These are phyloP conservation scores for Cubamyces sp. DNA, from an alignment of 768 basidiomycete species.

Conservation along the genomic window DNA sequence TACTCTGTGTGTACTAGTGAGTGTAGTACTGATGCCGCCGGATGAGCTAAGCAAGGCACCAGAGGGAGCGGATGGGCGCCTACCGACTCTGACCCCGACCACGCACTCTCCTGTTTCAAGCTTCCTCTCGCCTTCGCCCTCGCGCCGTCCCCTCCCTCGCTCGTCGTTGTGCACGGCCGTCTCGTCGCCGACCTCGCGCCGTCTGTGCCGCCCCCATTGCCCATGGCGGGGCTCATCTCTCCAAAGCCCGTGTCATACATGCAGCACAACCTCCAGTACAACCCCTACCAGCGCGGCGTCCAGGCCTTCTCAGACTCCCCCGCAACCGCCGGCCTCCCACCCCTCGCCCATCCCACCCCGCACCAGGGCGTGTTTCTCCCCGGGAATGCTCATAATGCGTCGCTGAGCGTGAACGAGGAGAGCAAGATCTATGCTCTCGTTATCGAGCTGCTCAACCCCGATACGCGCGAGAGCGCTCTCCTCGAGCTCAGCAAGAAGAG, in stretches of 20 bases:
- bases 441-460: conserved; percentile 82
- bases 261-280: conserved; percentile 63
- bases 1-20: no score
- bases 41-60: conserved; percentile 14
- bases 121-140: neutral
- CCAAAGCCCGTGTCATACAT: conserved; percentile 47
- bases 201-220: conserved; percentile 13
- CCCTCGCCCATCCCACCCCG: conserved; percentile 57
- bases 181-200: conserved; percentile 10
- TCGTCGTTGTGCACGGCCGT: conserved; percentile 6
- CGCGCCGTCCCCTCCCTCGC: neutral
- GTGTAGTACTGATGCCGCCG: no score
- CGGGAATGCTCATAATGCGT: conserved; percentile 31
- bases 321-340: conserved; percentile 54
- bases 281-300: conserved; percentile 60
- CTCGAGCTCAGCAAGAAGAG: conserved; percentile 98
- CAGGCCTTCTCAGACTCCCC: conserved; percentile 65
- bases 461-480: conserved; percentile 85
- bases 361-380: conserved; percentile 34
- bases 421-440: conserved; percentile 91
- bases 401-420: conserved; percentile 51
- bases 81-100: neutral
- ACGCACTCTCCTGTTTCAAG: neutral
- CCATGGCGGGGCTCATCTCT: conserved; percentile 39
- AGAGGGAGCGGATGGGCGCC: neutral